These are phyloP conservation scores for Fusarium chuoi DNA, from an alignment of 2,329 filamentous ascomycete genomes.

Conservation along the genomic window DNA sequence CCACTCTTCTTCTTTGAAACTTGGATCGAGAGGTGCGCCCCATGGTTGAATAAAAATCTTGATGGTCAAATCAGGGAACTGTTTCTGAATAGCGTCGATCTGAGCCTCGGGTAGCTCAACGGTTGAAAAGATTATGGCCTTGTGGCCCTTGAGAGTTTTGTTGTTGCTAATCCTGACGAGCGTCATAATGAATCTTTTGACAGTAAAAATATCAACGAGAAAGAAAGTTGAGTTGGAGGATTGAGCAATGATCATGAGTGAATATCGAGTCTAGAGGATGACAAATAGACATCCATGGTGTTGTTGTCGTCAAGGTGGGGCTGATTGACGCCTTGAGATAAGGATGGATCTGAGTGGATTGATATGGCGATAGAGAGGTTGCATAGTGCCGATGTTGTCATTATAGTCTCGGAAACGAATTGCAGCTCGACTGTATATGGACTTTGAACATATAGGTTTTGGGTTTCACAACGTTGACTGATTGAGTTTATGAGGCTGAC, in stretches of 20 bases:
- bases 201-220: background rate
- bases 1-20: constrained; percentile 54
- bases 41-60: constrained; percentile 45
- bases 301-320: constrained; percentile 41
- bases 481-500: background rate
- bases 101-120: constrained; percentile 47
- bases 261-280: constrained; percentile 14
- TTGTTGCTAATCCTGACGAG: constrained; percentile 41
- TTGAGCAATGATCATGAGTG: background rate
- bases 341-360: constrained; percentile 2
- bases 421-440: too few species aligned
- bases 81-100: constrained; percentile 49
- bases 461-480: background rate
- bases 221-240: rapidly evolving
- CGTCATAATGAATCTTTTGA: constrained; percentile 13
- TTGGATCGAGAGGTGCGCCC: constrained; percentile 40
- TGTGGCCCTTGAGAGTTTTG: constrained; percentile 59
- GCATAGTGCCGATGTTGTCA: constrained; percentile 35
- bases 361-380: background rate
- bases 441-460: background rate
- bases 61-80: constrained; percentile 59
- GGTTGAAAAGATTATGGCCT: constrained; percentile 56
- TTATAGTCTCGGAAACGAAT: constrained; percentile 6
- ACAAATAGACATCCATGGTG: constrained; percentile 31
- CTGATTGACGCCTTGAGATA: constrained; percentile 33